A percentile compares a stretch with the other conserved stretches of the same genome.
phyloP scores from a whole-genome alignment of 176 grass and related monocot genomes.

The Cocos nucifera region DNA sequence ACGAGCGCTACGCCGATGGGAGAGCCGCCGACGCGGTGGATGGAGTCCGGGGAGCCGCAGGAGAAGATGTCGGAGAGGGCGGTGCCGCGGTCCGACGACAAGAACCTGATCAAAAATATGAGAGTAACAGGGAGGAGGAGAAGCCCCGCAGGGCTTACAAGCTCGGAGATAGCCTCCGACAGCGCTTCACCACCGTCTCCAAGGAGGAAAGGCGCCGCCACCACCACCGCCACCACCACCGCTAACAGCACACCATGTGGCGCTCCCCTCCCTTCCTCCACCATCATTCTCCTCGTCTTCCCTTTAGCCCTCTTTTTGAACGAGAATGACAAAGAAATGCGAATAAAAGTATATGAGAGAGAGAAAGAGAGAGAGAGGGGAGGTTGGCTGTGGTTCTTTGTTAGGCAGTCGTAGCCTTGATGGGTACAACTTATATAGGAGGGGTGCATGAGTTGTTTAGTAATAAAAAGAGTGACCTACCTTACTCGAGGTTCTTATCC shows the following conservation, averaged over 20 bases:
- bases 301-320: no score
- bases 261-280: not conserved
- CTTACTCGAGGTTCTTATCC: no score
- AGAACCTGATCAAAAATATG: constrained; percentile 67
- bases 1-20: constrained; percentile 57
- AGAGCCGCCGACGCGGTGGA: constrained; percentile 48
- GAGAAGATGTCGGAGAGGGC: constrained; percentile 23
- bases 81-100: constrained; percentile 53
- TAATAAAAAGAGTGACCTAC: no score
- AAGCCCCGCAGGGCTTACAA: constrained; percentile 44
- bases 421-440: no score
- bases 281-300: no score
- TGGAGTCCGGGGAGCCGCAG: constrained; percentile 35
- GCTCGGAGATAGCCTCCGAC: constrained; percentile 23
- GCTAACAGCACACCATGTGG: constrained; percentile 50
- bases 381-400: no score
- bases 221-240: constrained; percentile 46
- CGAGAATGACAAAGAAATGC: no score
- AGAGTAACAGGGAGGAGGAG: constrained; percentile 58
- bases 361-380: no score
- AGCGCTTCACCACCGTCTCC: constrained; percentile 37
- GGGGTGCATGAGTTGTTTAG: no score
- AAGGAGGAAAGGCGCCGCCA: constrained; percentile 33
- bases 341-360: no score
- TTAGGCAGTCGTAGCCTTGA: no score